Evolutionary conservation across 2,329 filamentous ascomycete species (phyloP), one percentile per base, ranked within the genome.

Genomic region (Diatrype stigma): DNA sequence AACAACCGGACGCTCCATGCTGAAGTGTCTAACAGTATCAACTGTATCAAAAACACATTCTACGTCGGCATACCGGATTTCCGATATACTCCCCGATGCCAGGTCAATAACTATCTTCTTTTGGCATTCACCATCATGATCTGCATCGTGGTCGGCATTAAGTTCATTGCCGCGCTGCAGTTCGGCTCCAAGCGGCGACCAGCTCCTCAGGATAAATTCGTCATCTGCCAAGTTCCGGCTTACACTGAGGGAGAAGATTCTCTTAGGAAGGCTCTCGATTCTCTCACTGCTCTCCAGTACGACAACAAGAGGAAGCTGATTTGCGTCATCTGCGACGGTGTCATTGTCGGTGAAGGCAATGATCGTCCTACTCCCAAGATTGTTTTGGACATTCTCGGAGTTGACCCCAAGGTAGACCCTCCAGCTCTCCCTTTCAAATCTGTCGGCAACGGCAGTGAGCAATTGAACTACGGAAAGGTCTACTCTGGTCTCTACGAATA

Each of bases 271-370:
- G 93, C 91, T 48, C 79, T 99, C 2, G 94, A 99, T 67, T 97
- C 94, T 1, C 79, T 97, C 52, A 96, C 94, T 16, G 90, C 92
- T 12, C 80, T 99, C 16, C 87, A 96, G 60, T 99, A 99, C 62
- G 94, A 99, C 72, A 96, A 99, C 73, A 99, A 99, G 77, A 82
- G 94, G 56, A 99, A 99, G 73, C 82, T 99, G 23, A 93, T 99
- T 58, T 94, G 87, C 62, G 90, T 99, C 54, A 90, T 99, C 60
- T 99, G 94, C 66, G 94, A 99, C 63, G 94, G 94, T 73, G 90
- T 96, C 78, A 95, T 97, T 68, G 89, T 96, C 42, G 94, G 94
- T 75, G 86, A 88, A 61, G 94, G 94, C 60, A 99, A 99, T 67
- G 94, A 99, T 70, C 84, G 93, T 50, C 93, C 94, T 8, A 99